Evolutionary conservation across 257 asterid species (phyloP), one percentile per base, ranked within the genome.

Genomic region (Solanum pennellii): DNA sequence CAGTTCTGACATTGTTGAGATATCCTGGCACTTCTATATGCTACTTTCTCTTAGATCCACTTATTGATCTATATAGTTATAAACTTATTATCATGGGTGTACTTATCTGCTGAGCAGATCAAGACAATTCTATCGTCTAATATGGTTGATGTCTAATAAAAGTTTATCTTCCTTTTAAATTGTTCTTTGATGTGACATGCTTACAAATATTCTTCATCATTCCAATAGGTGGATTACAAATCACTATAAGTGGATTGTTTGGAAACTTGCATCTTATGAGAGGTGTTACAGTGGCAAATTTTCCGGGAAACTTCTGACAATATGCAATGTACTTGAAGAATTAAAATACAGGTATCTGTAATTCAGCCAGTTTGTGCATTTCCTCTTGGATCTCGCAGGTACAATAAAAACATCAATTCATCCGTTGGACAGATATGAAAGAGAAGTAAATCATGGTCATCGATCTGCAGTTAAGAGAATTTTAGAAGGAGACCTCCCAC

Each of bases 211-310:
- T 47, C 87, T 74, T 47, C 83, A 87, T 74, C 85, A 60, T 86
- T 77, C 75, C 88, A 76, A 71, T 84, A 94, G 99, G 93, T 97
- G 99, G 99, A 93, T 95, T 87, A 83, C 90, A 87, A 94, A 97
- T 93, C 99, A 97, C 91, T 97, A 94, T 87, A 97, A 94, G 91
- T 97, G 98, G 98, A 94, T 97, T 89, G 93, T 97, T 69, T 95
- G 99, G 99, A 97, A 97, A 92, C 96, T 95, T 86, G 96, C 98
- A 85, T 92, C 95, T 88, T 97, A 94, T 45, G 98, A 97, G 93
- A 95, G 99, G 91, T 90, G 94, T 90, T 94, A 92, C 91, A 97
- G 97, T 68, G 90, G 89, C 87, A 94, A 90, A 89, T 93, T 95
- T 85, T 91, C 94, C 79, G 97, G 98, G 87, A 94, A 92, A 83